Base-by-base conservation (phyloP, 2,329 filamentous ascomycete genomes). In the Penicillium sp. region DNA sequence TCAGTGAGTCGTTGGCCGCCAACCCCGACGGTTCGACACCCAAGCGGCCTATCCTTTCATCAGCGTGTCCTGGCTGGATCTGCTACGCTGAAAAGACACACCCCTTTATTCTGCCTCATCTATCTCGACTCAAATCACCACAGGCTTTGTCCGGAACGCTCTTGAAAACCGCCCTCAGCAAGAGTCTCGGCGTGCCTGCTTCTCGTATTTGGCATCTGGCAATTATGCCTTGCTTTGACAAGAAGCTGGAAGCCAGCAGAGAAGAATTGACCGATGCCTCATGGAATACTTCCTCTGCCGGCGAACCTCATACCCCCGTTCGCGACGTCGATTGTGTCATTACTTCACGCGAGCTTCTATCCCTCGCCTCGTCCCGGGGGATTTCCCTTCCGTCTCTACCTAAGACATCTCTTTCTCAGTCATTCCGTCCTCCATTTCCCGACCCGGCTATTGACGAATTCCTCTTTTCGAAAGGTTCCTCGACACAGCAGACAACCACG, bases 11-110 rank as follows among this genome's bases (percentile, higher is more conserved):
- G 56, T 70, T 75, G 59, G 49, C 62, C 7, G 56, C 60, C 3
- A 56, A 67, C 11, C 50, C 64, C 8, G 19, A 64, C 56, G 29
- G 50, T n/a, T 45, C 64, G 19, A 58, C 64, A 15, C 31, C 79
- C 2, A 78, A 78, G 57, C 74, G 72, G 26, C 81, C 81, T 23
- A 75, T 83, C 29, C 84, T 99, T 48, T 92, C 93, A 8, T 93
- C 93, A 3, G 92, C 92, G 21, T 99, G 95, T 76, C 95, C 95
- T 0, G 95, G 95, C 7, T 99, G 96, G 93, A 94, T 99, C 60
- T 99, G 95, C 79, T 99, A 99, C 73, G 94, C 94, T 29, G 95
- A 99, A 77, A 98, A 99, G 81, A 98, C 94, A 59, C 95, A 99
- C 73, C 93, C 95, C 1, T 90, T 97, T 72, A 88, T 98, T 59